Base-by-base conservation (phyloP, 2,329 filamentous ascomycete genomes). In the Penicillium sp. region DNA sequence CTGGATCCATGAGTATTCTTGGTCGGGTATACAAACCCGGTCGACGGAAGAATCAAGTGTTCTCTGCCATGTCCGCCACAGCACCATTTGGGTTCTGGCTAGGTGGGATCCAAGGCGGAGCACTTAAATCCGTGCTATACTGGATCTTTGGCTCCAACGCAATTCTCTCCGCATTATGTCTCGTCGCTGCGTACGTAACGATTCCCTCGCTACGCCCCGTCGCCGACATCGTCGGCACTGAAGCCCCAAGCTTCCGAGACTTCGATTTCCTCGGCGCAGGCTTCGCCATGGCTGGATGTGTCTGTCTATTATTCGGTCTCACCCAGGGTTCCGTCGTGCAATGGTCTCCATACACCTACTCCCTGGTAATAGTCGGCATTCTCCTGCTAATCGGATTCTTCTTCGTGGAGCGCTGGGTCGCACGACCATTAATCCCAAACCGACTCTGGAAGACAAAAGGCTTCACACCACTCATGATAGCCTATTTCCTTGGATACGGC, bases 271-370 rank as follows among this genome's bases (percentile, higher is more conserved):
- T 65, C 2, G 73, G 72, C 10, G 63, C 64, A 2, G 65, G 62
- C 2, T 57, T 75, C 36, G 62, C 39, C 9, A 36, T 40, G 2
- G 34, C 34, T 1, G 42, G 45, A 10, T 48, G 42, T 26, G 32
- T 76, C 1, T 57, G 75, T 3, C 62, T 76, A 45, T 75, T 76
- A 39, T 70, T 76, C 37, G 70, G 72, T 0, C 73, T 72, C 60
- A 76, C 75, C 34, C 70, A 74, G 49, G 69, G 68, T 2, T 64
- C 67, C 0, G 60, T 67, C 2, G 65, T 65, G 4, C 64, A 65
- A 1, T 75, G 72, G 72, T 38, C 59, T 11, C 56, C 68, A 1
- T 73, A 73, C 50, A 65, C 71, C 17, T 68, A 67, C 42, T 56
- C 64, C 2, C 41, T 67, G n/a, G 56, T 74, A 2, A 65, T 73